These are phyloP conservation scores for Talaromyces marneffei DNA, from an alignment of 2,329 filamentous ascomycete genomes.

Conservation along the genomic window DNA sequence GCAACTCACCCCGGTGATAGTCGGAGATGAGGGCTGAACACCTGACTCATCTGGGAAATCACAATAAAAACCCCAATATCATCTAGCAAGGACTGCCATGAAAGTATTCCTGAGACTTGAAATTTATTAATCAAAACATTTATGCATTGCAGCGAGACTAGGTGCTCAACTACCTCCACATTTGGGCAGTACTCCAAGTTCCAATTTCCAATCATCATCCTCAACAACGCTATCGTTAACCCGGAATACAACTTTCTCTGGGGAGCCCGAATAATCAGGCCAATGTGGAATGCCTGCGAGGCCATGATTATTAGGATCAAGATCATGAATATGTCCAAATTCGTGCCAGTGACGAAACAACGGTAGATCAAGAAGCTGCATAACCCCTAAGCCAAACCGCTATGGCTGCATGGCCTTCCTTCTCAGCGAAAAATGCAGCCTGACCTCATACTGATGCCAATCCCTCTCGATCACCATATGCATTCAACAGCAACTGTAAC, in stretches of 20 bases:
- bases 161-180: background rate
- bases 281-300: background rate
- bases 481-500: conserved; percentile 23
- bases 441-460: background rate
- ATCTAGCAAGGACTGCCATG: background rate
- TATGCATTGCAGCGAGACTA: background rate
- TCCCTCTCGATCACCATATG: background rate
- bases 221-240: background rate
- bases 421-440: background rate
- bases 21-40: background rate
- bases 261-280: background rate
- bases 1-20: background rate
- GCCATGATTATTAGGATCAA: background rate
- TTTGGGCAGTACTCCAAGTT: background rate
- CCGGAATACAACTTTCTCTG: background rate
- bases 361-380: background rate
- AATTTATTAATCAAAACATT: too few species aligned
- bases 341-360: background rate
- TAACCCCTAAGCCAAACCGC: background rate
- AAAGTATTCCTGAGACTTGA: too few species aligned
- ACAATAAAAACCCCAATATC: background rate
- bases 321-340: background rate
- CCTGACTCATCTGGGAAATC: background rate
- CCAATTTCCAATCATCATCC: background rate
- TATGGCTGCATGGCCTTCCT: background rate